Evolutionary conservation across 148 eudicot genomes (phyloP), one percentile per base, ranked within the genome.

Genomic region (Fagopyrum homotropicum): DNA sequence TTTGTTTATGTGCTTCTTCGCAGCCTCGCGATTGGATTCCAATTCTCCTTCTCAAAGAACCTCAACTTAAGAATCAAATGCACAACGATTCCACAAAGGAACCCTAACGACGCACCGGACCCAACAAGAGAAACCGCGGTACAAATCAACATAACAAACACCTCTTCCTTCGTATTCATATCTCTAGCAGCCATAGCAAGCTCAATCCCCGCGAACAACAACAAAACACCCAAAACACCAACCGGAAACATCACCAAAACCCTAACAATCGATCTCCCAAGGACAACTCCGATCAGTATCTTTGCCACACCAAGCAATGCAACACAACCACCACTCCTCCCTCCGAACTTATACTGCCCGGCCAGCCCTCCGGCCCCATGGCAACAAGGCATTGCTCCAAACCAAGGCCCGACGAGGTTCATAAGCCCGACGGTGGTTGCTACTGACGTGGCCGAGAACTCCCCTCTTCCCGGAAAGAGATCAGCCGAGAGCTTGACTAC

Each of bases 311-410:
- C 98, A 7, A 91, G 76, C 40, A 93, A 69, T 29, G 97, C 97
- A 73, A 93, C 98, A 69, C 95, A 91, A 9, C 81, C 91, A 6
- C 98, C 98, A 73, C 93, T 89, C 77, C 98, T 83, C 15, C 95
- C 97, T 6, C 98, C 98, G 72, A 93, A 93, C 80, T 89, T 91
- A 83, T 93, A 93, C 73, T 93, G 98, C 69, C 98, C 98, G 4
- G 98, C 98, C 9, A 93, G 84, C n/a, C 98, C 98, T 0, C 98
- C 98, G 0, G 98, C 98, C 12, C 98, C 98, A 69, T 93, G 98
- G 79, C 98, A 93, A 17, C 85, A 77, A 0, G 98, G 98, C 88
- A 93, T 82, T 4, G 95, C 98, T 26, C 98, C 98, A 9, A 93
- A 91, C 98, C 98, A 91, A 72, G 97, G 91, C 74, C 98, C 97